Base-by-base conservation (phyloP, 2,329 filamentous ascomycete genomes). In the Xylaria polymorpha region DNA sequence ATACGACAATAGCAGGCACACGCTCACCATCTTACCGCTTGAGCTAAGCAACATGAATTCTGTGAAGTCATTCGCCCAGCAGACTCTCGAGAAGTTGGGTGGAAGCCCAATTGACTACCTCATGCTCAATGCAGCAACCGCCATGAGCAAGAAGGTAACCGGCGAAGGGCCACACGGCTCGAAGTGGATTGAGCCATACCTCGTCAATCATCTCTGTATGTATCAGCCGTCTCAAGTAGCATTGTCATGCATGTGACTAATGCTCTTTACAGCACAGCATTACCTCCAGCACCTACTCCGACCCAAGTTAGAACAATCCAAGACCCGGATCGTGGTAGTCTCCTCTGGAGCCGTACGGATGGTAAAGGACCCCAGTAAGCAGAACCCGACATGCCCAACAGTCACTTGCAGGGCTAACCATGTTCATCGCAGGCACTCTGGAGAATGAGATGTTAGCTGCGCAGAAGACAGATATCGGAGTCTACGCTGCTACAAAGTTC, bases 201-300 rank as follows among this genome's bases (percentile, higher is more conserved):
- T 87, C 18, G 85, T 88, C 22, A 88, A 88, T 68, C 85, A 87
- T 65, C 78, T 87, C 9, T 83, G 85, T 87, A 61, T 72, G 82
- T 63, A 20, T 46, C 14, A 10, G 46, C n/a, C 14, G 4, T 8
- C 12, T 12, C 5, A 22, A 18, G 46, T 37, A 12, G 6, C 25
- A 48, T 32, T 22, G 0, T 3, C n/a, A 61, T 25, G n/a, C 37
- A 4, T 15, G 32, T 43, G 25, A 12, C 64, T 73, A 64, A 75
- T 41, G 4, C 46, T 14, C 25, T 3, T 48, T 10, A 6, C 25
- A 87, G 85, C 86, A 4, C 86, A 87, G 65, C 85, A 87, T 72
- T 87, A 87, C 65, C 80, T 88, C 0, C 76, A 81, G 0, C 85
- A 87, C 70, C 77, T 86, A 3, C 74, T 88, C 35, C 80, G 80